Evolutionary conservation across 2,329 filamentous ascomycete genomes (phyloP).

Genomic region (Lomentospora prolificans): DNA sequence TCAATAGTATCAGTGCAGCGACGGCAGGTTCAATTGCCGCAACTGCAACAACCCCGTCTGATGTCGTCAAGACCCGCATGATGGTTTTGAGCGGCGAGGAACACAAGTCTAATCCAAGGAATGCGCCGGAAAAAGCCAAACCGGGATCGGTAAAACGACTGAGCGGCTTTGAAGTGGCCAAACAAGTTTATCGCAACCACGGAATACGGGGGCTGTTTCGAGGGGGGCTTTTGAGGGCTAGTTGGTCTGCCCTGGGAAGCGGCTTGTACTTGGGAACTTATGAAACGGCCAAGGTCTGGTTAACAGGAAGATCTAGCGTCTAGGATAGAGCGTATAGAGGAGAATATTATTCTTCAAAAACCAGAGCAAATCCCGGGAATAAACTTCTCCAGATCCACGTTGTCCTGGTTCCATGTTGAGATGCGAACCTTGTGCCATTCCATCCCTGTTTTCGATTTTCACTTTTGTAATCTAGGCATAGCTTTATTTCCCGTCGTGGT

Average conservation of each 20-base stretch:
- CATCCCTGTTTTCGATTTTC: too few relatives aligned
- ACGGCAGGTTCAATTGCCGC: constrained; percentile 65
- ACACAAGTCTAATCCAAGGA: constrained; percentile 16
- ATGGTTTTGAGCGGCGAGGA: constrained; percentile 58
- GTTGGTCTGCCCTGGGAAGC: constrained; percentile 75
- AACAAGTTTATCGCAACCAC: constrained; percentile 53
- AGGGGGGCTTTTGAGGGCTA: constrained; percentile 61
- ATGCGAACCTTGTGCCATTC: too few relatives aligned
- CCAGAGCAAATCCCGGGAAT: too few relatives aligned
- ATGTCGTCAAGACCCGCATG: constrained; percentile 82
- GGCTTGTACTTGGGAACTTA: constrained; percentile 82
- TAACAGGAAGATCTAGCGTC: constrained; percentile 20
- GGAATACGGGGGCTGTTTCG: constrained; percentile 68
- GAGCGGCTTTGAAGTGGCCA: constrained; percentile 49
- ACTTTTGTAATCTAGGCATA: too few relatives aligned
- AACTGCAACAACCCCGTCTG: constrained; percentile 76
- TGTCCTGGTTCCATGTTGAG: too few relatives aligned
- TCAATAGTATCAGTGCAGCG: constrained; percentile 67
- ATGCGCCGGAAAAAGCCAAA: constrained; percentile 11
- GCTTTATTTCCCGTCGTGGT: too few relatives aligned
- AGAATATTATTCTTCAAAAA: too few relatives aligned
- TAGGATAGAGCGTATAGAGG: too few relatives aligned
- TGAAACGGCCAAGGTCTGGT: constrained; percentile 64
- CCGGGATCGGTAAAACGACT: constrained; percentile 20
- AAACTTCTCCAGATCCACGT: too few relatives aligned